Evolutionary conservation across 106 monocot genomes (phyloP), one percentile per base, ranked within the genome.

Genomic region (Xerophyta viscosa): DNA sequence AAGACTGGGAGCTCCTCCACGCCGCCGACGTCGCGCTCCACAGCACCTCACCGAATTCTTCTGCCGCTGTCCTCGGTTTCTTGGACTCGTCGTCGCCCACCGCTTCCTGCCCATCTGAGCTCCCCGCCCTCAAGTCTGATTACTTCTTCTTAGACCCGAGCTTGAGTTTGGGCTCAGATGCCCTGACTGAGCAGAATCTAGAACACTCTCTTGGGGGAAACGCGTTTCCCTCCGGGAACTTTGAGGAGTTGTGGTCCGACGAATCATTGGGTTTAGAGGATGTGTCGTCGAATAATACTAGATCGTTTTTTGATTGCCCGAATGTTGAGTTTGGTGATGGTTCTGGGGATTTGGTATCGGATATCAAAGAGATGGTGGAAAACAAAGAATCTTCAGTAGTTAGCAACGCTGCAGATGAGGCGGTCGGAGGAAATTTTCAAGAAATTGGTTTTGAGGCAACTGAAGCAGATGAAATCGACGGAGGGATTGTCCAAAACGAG

Each of bases 1-100:
- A 56, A 15, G 77, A 66, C 19, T 77, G 77, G 77, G 77, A 77
- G 25, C 20, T 77, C 27, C 62, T 77, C 20, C 42, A 53, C 14
- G 27, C 2, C 37, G 12, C 71, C 29, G 56, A 37, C 15, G 19
- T 25, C 3, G 49, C 33, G 0, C 47, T 45, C 39, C 14, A 26
- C 52, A 26, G 31, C 20, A 28, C 31, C 19, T 11, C 10, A 8
- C 29, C 61, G 1, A 15, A 47, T 17, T 2, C 52, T n/a, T n/a
- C n/a, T n/a, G n/a, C n/a, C n/a, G n/a, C n/a, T n/a, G n/a, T n/a
- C n/a, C n/a, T n/a, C n/a, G n/a, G n/a, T n/a, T n/a, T n/a, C n/a
- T n/a, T n/a, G n/a, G n/a, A n/a, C 30, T 11, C 18, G 10, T 39
- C 39, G 13, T 33, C 33, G 7, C 3, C 15, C 15, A 15, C 15